phyloP scores from a whole-genome alignment of 2,329 filamentous ascomycete genomes.

The Myriosclerotinia duriaeana region DNA sequence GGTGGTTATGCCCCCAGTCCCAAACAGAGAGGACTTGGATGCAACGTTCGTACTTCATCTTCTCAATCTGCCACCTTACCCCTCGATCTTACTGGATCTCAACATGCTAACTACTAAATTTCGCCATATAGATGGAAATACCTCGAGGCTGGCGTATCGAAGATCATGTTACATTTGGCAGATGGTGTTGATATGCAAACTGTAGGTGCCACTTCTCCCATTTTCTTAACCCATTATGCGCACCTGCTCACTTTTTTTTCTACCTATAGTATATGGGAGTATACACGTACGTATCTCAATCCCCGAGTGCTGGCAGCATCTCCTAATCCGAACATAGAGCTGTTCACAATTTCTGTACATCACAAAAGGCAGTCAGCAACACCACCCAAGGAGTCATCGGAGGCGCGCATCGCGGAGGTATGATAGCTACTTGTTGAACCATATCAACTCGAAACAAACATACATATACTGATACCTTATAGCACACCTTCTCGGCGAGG shows the following conservation, averaged over 20 bases:
- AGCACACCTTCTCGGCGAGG: constrained; percentile 94
- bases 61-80: neutral
- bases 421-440: constrained; percentile 25
- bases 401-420: constrained; percentile 70
- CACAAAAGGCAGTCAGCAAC: constrained; percentile 83
- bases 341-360: constrained; percentile 98
- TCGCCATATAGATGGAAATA: constrained; percentile 73
- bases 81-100: neutral
- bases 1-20: constrained; percentile 53
- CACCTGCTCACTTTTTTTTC: constrained; percentile 17
- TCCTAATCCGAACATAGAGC: constrained; percentile 57
- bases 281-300: constrained; percentile 66
- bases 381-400: constrained; percentile 47
- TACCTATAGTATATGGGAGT: constrained; percentile 80
- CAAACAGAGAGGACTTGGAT: constrained; percentile 61
- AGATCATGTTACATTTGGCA: constrained; percentile 90
- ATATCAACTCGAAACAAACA: constrained; percentile 21
- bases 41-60: constrained; percentile 54
- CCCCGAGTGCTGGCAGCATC: constrained; percentile 6
- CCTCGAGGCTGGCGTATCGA: constrained; percentile 81
- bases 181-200: constrained; percentile 92
- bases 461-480: constrained; percentile 27
- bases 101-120: neutral
- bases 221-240: constrained; percentile 4
- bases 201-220: constrained; percentile 48